Evolutionary conservation across 768 basidiomycete species (phyloP).

Genomic region (Tricholoma bakamatsutake): DNA sequence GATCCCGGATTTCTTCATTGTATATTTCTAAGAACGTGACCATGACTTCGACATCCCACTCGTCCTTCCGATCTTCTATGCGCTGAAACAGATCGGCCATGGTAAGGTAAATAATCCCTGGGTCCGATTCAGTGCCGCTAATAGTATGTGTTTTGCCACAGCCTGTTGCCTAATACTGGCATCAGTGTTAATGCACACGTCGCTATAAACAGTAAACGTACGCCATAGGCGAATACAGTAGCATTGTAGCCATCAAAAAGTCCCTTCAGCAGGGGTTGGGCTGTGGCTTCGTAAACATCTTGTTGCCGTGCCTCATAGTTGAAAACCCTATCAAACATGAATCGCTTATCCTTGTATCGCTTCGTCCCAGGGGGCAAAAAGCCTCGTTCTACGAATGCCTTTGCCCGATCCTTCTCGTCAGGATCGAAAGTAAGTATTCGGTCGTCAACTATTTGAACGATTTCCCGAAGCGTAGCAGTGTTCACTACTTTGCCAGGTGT

Average conservation of each 20-base stretch:
- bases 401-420: slow-evolving; percentile 78
- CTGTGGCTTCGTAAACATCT: slow-evolving; percentile 83
- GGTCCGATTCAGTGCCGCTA: slow-evolving; percentile 82
- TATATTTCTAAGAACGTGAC: slow-evolving; percentile 99
- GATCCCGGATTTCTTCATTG: slow-evolving; percentile 97
- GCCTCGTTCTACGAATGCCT: slow-evolving; percentile 78
- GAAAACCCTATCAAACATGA: slow-evolving; percentile 96
- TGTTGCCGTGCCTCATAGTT: slow-evolving; percentile 74
- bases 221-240: slow-evolving; percentile 98
- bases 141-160: slow-evolving; percentile 99
- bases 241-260: slow-evolving; percentile 94
- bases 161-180: slow-evolving; percentile 80
- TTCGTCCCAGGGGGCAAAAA: slow-evolving; percentile 84
- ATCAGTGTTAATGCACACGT: slow-evolving; percentile 8
- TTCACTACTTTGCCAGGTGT: slow-evolving; percentile 52
- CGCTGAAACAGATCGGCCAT: slow-evolving; percentile 96
- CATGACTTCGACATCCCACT: slow-evolving; percentile 80
- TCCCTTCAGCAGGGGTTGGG: slow-evolving; percentile 78
- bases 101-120: slow-evolving; percentile 92
- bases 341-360: slow-evolving; percentile 93
- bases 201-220: slow-evolving; percentile 27
- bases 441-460: slow-evolving; percentile 90
- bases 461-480: slow-evolving; percentile 59
- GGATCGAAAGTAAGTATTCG: slow-evolving; percentile 95
- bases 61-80: slow-evolving; percentile 82